A percentile compares a stretch with the other conserved stretches of the same genome.
These are phyloP conservation scores for Actinomortierella ambigua DNA, from an alignment of 371 early-diverging fungal species.

Conservation along the genomic window DNA sequence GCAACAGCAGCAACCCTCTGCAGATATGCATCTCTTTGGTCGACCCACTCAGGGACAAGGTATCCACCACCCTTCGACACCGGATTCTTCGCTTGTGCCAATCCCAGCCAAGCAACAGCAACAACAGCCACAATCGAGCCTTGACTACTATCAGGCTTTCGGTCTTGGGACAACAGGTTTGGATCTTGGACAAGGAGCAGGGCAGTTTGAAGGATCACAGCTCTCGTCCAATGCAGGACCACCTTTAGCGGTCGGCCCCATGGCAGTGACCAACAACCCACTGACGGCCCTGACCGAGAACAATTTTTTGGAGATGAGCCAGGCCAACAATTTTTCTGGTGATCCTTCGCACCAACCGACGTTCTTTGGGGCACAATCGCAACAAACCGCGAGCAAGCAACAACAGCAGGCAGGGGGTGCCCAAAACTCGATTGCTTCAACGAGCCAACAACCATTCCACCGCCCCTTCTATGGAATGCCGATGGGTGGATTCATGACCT, in stretches of 20 bases:
- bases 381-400: conserved; percentile 6
- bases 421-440: conserved; percentile 1
- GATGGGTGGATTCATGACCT: conserved; percentile 41
- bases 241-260: conserved; percentile 16
- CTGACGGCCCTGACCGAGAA: conserved; percentile 13
- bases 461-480: conserved; percentile 44
- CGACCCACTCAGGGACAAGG: too few species aligned
- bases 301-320: conserved; percentile 18
- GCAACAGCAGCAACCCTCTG: too few species aligned
- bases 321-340: conserved; percentile 21
- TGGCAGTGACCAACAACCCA: conserved; percentile 13
- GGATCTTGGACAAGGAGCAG: conserved; percentile 13
- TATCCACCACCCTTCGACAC: too few species aligned
- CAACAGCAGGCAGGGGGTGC: conserved; percentile 26
- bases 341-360: conserved; percentile 11
- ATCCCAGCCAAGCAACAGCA: conserved; percentile 3
- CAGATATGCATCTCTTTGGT: too few species aligned
- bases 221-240: conserved; percentile 11
- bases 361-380: conserved; percentile 4
- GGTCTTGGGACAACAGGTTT: conserved; percentile 7
- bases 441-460: conserved; percentile 2
- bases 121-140: conserved; percentile 9
- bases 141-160: conserved; percentile 9
- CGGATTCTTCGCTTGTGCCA: too few species aligned
- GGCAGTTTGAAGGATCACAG: too few species aligned